Evolutionary conservation across 1,284 basidiomycete species (phyloP), one percentile per base, ranked within the genome.

Genomic region (Trametes hirsuta): DNA sequence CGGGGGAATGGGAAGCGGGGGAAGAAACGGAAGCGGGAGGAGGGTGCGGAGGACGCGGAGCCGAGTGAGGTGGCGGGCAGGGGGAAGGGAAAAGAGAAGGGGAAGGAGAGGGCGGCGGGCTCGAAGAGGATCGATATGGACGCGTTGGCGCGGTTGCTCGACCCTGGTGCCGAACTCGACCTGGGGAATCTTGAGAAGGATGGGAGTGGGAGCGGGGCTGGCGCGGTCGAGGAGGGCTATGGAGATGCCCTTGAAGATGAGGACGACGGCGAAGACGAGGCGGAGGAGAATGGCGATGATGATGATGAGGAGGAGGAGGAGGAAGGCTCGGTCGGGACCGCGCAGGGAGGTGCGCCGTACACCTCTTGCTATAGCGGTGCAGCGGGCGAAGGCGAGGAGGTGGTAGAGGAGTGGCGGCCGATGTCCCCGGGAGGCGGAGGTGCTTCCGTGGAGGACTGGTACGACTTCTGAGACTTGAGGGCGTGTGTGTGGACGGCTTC

Each of bases 371-470:
- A 30, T 8, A 8, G 30, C 8, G 5, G 30, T 8, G 30, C 45
- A 11, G 22, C 24, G 12, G 61, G 47, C 8, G 71, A 68, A 39
- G 70, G 56, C 24, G 68, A 65, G 25, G 76, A 76, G 60, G 59
- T 73, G 42, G 65, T 77, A 47, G 71, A 71, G 55, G 79, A 77
- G 64, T 78, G 77, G 77, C 65, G 77, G 53, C 71, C 75, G 24
- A 50, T 71, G 62, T 76, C 75, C 24, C 75, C 76, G 34, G 75
- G 69, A 11, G 68, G 66, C 8, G 66, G 61, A 6, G 55, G 64
- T 30, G 30, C 30, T 37, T 65, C 51, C 44, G 68, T 68, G 35
- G 70, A 72, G 24, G 71, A 73, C 36, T 65, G 71, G 58, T 74
- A 71, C 51, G 71, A 74, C 46, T 42, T 59, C 61, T 68, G 63